These are phyloP conservation scores for Microdochium nivale DNA, from an alignment of 2,329 filamentous ascomycete species.

Conservation along the genomic window DNA sequence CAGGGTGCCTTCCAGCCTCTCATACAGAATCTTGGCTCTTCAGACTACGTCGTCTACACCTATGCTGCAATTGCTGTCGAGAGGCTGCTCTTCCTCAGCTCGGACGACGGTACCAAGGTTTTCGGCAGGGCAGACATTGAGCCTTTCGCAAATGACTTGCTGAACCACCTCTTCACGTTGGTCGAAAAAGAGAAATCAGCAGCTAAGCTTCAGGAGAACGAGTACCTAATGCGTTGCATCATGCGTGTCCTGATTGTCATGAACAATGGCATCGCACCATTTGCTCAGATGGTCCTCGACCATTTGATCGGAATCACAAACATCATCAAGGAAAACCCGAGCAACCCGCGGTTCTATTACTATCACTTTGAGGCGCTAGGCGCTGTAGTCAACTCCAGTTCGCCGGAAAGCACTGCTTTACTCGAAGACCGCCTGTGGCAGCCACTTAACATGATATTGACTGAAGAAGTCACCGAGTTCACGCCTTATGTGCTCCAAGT, in stretches of 20 bases:
- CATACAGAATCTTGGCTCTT: conserved; percentile 81
- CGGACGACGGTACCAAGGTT: conserved; percentile 66
- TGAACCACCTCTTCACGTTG: conserved; percentile 83
- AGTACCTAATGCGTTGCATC: conserved; percentile 96
- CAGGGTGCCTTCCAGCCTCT: conserved; percentile 80
- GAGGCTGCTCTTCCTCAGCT: conserved; percentile 75
- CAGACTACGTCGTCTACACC: conserved; percentile 94
- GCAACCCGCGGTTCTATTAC: conserved; percentile 97
- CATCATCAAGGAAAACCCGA: conserved; percentile 89
- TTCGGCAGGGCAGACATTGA: conserved; percentile 74
- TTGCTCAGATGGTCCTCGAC: conserved; percentile 69
- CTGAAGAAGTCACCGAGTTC: conserved; percentile 84
- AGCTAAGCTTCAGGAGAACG: conserved; percentile 95
- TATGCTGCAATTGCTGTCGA: conserved; percentile 97
- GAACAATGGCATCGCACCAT: conserved; percentile 66
- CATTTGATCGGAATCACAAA: conserved; percentile 85
- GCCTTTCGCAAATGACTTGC: conserved; percentile 73
- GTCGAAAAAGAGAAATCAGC: conserved; percentile 79
- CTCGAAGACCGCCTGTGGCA: conserved; percentile 76
- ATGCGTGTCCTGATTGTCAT: conserved; percentile 97
- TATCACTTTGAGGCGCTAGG: conserved; percentile 95
- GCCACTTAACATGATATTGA: conserved; percentile 73
- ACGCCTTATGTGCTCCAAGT: conserved; percentile 95
- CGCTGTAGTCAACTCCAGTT: conserved; percentile 72
- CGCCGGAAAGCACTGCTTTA: conserved; percentile 56